These are phyloP conservation scores for Phlyctochytrium planicorne DNA, from an alignment of 192 early-diverging fungal genomes.

Conservation along the genomic window DNA sequence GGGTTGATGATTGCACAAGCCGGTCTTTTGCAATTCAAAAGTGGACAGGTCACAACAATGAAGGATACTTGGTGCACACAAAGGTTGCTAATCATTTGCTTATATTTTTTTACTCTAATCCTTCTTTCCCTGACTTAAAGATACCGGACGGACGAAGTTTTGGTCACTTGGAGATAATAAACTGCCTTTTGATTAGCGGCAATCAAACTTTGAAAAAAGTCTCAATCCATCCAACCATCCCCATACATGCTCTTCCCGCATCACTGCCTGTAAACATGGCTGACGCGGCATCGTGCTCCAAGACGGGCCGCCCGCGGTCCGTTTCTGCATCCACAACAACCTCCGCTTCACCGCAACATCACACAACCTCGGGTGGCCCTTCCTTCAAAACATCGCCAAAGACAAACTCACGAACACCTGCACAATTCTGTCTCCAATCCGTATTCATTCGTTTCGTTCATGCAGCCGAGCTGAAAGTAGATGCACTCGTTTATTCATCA, in stretches of 20 bases:
- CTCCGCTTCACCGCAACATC: not conserved
- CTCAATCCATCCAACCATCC: too few species aligned
- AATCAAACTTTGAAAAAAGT: too few species aligned
- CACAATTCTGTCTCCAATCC: not conserved
- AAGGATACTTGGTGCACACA: slow-evolving; percentile 91
- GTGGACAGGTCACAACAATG: slow-evolving; percentile 77
- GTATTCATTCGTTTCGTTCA: slow-evolving; percentile 33
- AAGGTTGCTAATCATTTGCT: slow-evolving; percentile 50
- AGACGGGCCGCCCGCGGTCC: not conserved
- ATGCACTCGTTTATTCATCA: slow-evolving; percentile 16
- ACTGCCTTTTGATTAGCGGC: too few species aligned
- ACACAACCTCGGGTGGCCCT: not conserved
- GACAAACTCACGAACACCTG: not conserved
- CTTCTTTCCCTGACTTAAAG: slow-evolving; percentile 2
- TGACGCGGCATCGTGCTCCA: too few species aligned
- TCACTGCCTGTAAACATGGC: too few species aligned
- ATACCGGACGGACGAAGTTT: slow-evolving; percentile 43
- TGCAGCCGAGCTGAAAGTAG: slow-evolving; percentile 29
- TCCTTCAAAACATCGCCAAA: not conserved
- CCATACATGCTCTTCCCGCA: too few species aligned
- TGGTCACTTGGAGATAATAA: slow-evolving; percentile 40
- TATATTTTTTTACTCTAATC: too few species aligned
- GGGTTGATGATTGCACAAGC: slow-evolving; percentile 99
- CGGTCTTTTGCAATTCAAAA: slow-evolving; percentile 79
- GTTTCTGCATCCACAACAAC: not conserved